Percentiles rank a stretch among this genome's conserved stretches.
Evolutionary conservation across 139 green algal genomes (phyloP).

Genomic region (Micractinium conductrix): DNA sequence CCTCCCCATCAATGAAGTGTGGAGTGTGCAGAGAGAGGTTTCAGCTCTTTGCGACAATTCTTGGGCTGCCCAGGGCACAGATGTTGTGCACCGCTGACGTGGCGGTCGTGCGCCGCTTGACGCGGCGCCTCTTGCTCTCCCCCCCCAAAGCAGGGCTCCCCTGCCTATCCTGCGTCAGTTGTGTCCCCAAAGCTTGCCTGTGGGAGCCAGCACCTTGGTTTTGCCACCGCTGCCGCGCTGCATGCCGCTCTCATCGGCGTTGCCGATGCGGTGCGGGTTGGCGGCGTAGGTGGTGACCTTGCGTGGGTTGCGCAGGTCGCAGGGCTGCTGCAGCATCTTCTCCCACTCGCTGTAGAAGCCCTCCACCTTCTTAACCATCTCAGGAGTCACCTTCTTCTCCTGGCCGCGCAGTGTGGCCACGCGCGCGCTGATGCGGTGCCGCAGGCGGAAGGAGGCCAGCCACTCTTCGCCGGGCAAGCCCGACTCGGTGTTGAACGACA

Average conservation of each 20-base stretch:
- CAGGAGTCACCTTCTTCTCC: not conserved
- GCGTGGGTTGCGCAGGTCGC: not conserved
- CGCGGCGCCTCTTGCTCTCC: no score
- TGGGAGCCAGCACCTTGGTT: not conserved
- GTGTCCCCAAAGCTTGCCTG: not conserved
- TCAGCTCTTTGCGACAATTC: no score
- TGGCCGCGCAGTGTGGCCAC: not conserved
- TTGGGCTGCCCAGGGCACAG: no score
- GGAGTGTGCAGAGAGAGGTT: no score
- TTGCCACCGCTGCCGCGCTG: not conserved
- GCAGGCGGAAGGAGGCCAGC: not conserved
- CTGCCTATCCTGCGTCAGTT: no score
- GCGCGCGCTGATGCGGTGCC: not conserved
- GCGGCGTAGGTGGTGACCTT: not conserved
- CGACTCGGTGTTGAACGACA: not conserved
- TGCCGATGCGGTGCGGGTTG: not conserved
- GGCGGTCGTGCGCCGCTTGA: no score
- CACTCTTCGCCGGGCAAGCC: not conserved
- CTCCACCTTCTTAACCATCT: not conserved
- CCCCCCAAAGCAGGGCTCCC: no score
- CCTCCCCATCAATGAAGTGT: slow-evolving; percentile 6
- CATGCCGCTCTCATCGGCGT: not conserved
- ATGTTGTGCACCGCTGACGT: no score
- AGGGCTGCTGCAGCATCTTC: not conserved
- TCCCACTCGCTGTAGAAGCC: not conserved